These are phyloP conservation scores for Prunella vulgaris DNA, from an alignment of 257 asterid genomes.

Conservation along the genomic window DNA sequence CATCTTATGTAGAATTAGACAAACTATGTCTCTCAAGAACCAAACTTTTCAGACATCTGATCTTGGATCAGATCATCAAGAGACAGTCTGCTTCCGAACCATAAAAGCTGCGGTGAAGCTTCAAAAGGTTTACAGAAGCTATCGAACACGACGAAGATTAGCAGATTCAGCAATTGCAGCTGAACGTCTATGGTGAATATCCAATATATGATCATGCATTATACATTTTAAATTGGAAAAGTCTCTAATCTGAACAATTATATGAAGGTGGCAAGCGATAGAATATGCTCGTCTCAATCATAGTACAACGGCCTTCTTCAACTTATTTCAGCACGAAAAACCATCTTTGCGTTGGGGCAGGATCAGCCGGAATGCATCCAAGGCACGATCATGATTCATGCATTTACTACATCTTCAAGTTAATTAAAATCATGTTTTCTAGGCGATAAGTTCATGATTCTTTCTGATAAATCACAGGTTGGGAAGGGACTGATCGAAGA, in stretches of 20 bases:
- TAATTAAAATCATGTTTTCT: not conserved
- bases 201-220: not conserved
- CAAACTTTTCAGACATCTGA: constrained; percentile 10
- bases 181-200: constrained; percentile 64
- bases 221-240: not conserved
- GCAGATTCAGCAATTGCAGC: constrained; percentile 83
- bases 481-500: constrained; percentile 73
- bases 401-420: not conserved
- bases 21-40: constrained; percentile 22
- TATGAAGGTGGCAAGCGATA: constrained; percentile 51
- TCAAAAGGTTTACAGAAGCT: constrained; percentile 77
- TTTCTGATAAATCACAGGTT: constrained; percentile 35
- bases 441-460: not conserved
- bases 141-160: constrained; percentile 72
- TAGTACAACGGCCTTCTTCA: constrained; percentile 69
- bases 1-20: not conserved
- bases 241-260: not conserved
- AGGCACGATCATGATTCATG: constrained; percentile 39
- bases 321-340: constrained; percentile 51
- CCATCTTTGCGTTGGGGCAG: constrained; percentile 74
- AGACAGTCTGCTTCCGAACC: not conserved
- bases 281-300: constrained; percentile 65
- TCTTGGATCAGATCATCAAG: not conserved
- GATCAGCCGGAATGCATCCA: constrained; percentile 58
- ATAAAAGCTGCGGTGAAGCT: constrained; percentile 60